Percentiles rank a stretch among this genome's conserved stretches.
Conservation (phyloP, 2,329 filamentous ascomycete species). For the Myotisia sp. region DNA sequence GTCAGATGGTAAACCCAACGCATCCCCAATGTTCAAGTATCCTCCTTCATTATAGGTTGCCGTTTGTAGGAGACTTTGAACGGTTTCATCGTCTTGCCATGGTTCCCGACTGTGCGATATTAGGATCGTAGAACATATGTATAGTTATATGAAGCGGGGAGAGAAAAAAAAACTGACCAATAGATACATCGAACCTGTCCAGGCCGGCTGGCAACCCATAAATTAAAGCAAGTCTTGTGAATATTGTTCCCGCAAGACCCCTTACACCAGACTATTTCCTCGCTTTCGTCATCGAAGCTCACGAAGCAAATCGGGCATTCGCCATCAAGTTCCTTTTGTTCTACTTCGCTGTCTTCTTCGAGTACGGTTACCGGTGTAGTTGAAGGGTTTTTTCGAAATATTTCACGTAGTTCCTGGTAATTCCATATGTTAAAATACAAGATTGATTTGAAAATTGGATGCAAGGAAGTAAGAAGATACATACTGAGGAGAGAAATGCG, state of each 20-base stretch:
- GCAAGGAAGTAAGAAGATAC: slow-evolving; percentile 8
- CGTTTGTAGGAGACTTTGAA: slow-evolving; percentile 19
- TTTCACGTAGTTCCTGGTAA: slow-evolving; percentile 39
- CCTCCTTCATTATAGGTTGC: slow-evolving; percentile 24
- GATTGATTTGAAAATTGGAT: too few species aligned
- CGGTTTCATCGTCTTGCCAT: slow-evolving; percentile 24
- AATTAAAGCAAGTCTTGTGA: slow-evolving; percentile 43
- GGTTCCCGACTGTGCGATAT: slow-evolving; percentile 22
- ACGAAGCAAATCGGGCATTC: slow-evolving; percentile 51
- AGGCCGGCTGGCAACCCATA: slow-evolving; percentile 33
- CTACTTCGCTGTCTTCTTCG: slow-evolving; percentile 29
- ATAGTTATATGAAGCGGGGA: background rate
- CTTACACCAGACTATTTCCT: slow-evolving; percentile 44
- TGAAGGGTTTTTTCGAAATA: slow-evolving; percentile 40
- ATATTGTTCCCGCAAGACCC: slow-evolving; percentile 49
- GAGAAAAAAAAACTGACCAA: slow-evolving; percentile 22
- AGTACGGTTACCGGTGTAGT: slow-evolving; percentile 29
- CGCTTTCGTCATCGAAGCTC: slow-evolving; percentile 35
- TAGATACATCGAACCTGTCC: slow-evolving; percentile 30
- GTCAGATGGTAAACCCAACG: slow-evolving; percentile 27
- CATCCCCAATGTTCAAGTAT: slow-evolving; percentile 32
- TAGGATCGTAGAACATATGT: background rate
- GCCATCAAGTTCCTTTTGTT: slow-evolving; percentile 45
- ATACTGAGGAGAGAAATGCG: slow-evolving; percentile 41
- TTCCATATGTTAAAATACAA: background rate